Evolutionary conservation across 768 basidiomycete species (phyloP), one percentile per base, ranked within the genome.

Genomic region (Boletus fagicola): DNA sequence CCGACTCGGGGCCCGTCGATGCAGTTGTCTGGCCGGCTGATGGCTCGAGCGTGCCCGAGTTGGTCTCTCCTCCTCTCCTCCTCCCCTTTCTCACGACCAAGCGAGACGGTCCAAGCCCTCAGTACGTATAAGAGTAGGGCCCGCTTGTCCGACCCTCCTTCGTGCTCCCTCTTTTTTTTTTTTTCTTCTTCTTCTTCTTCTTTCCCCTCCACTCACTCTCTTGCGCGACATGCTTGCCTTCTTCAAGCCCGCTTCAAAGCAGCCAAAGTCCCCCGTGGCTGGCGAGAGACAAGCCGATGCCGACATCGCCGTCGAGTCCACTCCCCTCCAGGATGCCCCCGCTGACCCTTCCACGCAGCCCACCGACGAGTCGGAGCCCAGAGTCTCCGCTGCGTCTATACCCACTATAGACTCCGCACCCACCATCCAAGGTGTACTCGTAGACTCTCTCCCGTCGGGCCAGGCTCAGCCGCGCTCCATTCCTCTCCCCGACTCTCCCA

Each of bases 31-130:
- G 18, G 7, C 26, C 31, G 31, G 42, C 42, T 16, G 45, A 39
- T 13, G 44, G 20, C 45, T 22, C 20, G 10, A 57, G 36, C 6
- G n/a, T 15, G 43, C 38, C 56, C 36, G 24, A 33, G 26, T 43
- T 36, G 39, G 45, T 7, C 49, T 54, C 40, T 53, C 38, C 22
- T 46, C 54, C 28, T 30, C 30, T 9, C 30, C 50, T 24, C 35
- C 42, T 38, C 36, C n/a, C 48, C 44, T 62, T 72, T 70, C 70
- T 70, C 70, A 70, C 70, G 68, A 50, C 39, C 48, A 62, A 69
- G 61, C 61, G 67, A 58, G 57, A 15, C 18, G 28, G 18, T 22
- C 42, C 33, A 15, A n/a, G 5, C 57, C 46, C 18, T 22, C 44
- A 40, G 67, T 69, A 70, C 68, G 68, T 70, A 66, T 67, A 69